Evolutionary conservation across 2,329 filamentous ascomycete genomes (phyloP), one percentile per base, ranked within the genome.

Genomic region (Lojkania enalia): DNA sequence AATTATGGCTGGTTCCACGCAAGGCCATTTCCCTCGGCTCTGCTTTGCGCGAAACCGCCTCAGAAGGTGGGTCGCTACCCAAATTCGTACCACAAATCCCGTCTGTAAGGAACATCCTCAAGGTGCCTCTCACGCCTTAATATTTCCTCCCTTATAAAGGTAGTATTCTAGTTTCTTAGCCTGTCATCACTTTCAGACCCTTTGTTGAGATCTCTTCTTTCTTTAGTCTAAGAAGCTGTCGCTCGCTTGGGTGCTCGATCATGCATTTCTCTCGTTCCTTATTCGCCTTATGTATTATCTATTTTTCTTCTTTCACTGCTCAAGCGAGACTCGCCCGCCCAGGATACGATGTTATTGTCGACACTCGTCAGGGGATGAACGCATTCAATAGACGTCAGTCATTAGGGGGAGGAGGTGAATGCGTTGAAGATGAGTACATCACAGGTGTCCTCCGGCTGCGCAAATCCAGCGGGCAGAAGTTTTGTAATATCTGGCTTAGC

Each of bases 31-130:
- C 49, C n/a, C 31, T 33, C 49, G 48, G 45, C 58, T 55, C 55
- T 48, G 52, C 55, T 50, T 56, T 57, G 59, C 54, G 56, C 58
- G 57, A 64, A 57, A 59, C 60, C 40, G 48, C 46, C 54, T 48
- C 52, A 51, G 44, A 35, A 30, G 27, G 45, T 52, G 50, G 53
- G 46, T 45, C 46, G n/a, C 44, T 35, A 42, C 54, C 54, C 55
- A 49, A 49, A 63, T 60, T 57, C 50, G 57, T 60, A 57, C 47
- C 49, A 52, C 53, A 25, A 47, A 46, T 56, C 54, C 56, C 53
- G 42, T 53, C 64, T 68, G 66, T 63, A 67, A 67, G 63, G 64
- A 58, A 64, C 64, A 63, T 58, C 58, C 54, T 64, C 54, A 46
- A 57, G 49, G 51, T 60, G 52, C 48, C 41, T 41, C 50, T 51